phyloP scores from a whole-genome alignment of 1,284 basidiomycete species.

The Veloporphyrellus conicus region DNA sequence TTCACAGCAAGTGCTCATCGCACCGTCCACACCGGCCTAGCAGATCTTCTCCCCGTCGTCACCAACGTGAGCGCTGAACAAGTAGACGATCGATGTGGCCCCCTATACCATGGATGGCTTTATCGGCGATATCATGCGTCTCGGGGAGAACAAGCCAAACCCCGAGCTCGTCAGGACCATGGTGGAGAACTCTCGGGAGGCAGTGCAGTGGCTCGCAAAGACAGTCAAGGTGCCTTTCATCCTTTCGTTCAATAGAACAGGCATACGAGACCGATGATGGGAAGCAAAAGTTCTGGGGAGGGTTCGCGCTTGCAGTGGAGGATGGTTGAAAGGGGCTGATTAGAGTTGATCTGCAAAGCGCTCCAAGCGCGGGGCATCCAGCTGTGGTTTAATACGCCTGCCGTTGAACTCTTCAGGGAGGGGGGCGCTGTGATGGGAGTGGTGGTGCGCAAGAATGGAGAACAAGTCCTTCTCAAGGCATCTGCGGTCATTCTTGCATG shows the following conservation, averaged over 20 bases:
- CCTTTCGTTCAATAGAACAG: conserved; percentile 61
- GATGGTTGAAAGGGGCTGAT: conserved; percentile 69
- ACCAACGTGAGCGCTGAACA: conserved; percentile 43
- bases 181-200: conserved; percentile 52
- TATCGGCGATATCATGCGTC: conserved; percentile 54
- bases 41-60: conserved; percentile 55
- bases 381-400: conserved; percentile 53
- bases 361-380: conserved; percentile 48
- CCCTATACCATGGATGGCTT: conserved; percentile 56
- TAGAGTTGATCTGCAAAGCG: conserved; percentile 48
- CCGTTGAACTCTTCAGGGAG: conserved; percentile 40
- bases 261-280: conserved; percentile 57
- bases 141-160: conserved; percentile 49
- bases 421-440: conserved; percentile 44
- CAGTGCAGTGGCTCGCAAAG: conserved; percentile 53
- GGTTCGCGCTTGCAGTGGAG: conserved; percentile 54
- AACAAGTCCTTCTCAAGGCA: conserved; percentile 36
- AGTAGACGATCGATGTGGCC: conserved; percentile 50
- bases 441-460: conserved; percentile 38
- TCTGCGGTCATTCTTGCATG: conserved; percentile 55
- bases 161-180: conserved; percentile 46
- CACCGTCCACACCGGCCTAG: conserved; percentile 54
- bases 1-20: conserved; percentile 67
- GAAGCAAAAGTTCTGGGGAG: conserved; percentile 65
- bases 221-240: conserved; percentile 50